phyloP scores from a whole-genome alignment of 1,284 basidiomycete genomes.

The Irpex sp. region DNA sequence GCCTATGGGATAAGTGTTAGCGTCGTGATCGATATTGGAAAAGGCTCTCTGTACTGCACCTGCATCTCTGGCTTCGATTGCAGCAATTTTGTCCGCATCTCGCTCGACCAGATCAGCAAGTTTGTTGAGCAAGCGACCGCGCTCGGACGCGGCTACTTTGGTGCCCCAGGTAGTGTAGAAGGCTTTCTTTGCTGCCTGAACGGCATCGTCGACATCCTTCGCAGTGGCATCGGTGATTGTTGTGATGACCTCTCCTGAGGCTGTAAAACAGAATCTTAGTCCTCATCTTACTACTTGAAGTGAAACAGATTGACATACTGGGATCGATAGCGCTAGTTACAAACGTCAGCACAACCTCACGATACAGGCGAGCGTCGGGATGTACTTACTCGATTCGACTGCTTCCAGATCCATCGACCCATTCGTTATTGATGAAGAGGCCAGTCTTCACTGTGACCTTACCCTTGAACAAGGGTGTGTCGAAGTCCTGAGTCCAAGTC shows the following conservation, averaged over 20 bases:
- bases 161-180: slow-evolving; percentile 59
- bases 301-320: background rate
- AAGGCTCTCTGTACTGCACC: background rate
- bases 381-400: slow-evolving; percentile 6
- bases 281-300: background rate
- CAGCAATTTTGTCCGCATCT: slow-evolving; percentile 57
- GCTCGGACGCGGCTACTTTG: slow-evolving; percentile 42
- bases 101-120: slow-evolving; percentile 60
- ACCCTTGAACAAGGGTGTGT: slow-evolving; percentile 8
- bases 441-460: slow-evolving; percentile 6
- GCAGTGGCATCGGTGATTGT: slow-evolving; percentile 40
- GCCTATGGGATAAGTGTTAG: slow-evolving; percentile 20
- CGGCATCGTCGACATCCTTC: slow-evolving; percentile 44
- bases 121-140: slow-evolving; percentile 49
- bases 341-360: background rate
- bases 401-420: slow-evolving; percentile 2
- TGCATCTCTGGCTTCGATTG: slow-evolving; percentile 60
- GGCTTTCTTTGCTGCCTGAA: slow-evolving; percentile 51
- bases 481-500: slow-evolving; percentile 4
- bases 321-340: slow-evolving; percentile 3
- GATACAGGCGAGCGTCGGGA: background rate
- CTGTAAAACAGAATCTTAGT: slow-evolving; percentile 5
- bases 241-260: slow-evolving; percentile 44
- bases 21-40: too few species aligned
- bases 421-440: slow-evolving; percentile 10